Percentiles rank a stretch among this genome's conserved stretches.
phyloP scores from a whole-genome alignment of 2,329 filamentous ascomycete species.

The Diaporthe amygdali region DNA sequence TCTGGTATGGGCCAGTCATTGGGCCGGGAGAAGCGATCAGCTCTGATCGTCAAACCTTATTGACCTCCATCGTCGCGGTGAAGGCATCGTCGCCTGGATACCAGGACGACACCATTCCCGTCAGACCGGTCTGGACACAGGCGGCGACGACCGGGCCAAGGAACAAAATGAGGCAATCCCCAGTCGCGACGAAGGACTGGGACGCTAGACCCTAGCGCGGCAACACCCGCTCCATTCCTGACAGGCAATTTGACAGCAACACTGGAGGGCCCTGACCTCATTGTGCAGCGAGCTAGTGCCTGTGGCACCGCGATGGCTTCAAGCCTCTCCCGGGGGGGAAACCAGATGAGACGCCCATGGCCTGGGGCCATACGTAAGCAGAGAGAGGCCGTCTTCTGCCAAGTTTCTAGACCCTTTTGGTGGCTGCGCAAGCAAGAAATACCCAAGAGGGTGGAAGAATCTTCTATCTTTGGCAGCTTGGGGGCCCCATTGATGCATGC shows the following conservation, averaged over 20 bases:
- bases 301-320: conserved; percentile 14
- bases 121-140: too few relatives aligned
- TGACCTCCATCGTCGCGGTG: background rate
- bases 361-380: background rate
- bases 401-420: background rate
- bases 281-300: conserved; percentile 19
- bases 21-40: background rate
- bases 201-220: background rate
- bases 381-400: background rate
- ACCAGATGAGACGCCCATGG: background rate
- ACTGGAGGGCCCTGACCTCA: conserved; percentile 1
- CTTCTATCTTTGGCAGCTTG: conserved; percentile 4
- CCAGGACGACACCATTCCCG: background rate
- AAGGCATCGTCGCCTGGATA: background rate
- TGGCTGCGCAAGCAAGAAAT: background rate
- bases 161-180: background rate
- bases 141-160: background rate
- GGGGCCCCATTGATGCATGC: background rate
- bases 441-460: background rate
- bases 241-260: background rate
- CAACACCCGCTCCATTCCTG: background rate
- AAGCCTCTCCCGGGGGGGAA: background rate
- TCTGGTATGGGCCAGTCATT: background rate
- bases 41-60: background rate
- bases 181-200: background rate